Evolutionary conservation across 2,329 filamentous ascomycete genomes (phyloP).

Genomic region (Fusarium euwallaceae): DNA sequence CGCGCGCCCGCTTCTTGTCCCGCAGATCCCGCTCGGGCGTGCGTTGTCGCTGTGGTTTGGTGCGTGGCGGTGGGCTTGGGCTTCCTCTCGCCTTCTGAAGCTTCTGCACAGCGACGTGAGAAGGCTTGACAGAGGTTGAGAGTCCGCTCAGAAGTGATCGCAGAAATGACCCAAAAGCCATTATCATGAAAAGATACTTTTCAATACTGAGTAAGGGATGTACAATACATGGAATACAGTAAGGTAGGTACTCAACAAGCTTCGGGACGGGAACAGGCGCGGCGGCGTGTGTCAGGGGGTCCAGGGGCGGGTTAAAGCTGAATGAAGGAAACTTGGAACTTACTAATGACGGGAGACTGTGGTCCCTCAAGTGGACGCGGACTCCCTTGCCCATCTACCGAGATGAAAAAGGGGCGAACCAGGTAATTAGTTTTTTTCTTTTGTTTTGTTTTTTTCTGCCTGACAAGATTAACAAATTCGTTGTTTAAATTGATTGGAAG

Average conservation of each 20-base stretch:
- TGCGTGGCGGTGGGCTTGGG: slow-evolving; percentile 1
- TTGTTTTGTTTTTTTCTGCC: background rate
- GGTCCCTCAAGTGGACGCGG: background rate
- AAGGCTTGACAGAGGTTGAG: slow-evolving; percentile 5
- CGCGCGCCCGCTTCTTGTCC: slow-evolving; percentile 3
- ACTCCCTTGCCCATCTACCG: slow-evolving; percentile 3
- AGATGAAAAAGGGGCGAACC: slow-evolving; percentile 1
- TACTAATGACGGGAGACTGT: background rate
- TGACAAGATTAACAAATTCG: background rate
- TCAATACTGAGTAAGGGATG: background rate
- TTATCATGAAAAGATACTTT: slow-evolving; percentile 6
- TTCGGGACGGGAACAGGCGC: slow-evolving; percentile 1
- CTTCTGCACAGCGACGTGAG: slow-evolving; percentile 20
- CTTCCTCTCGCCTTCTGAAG: background rate
- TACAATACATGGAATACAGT: background rate
- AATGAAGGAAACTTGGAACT: background rate
- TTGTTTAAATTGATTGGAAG: slow-evolving; percentile 5
- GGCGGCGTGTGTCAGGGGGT: background rate
- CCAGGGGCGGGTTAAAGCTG: background rate
- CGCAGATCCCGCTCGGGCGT: slow-evolving; percentile 2
- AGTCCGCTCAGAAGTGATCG: slow-evolving; percentile 23
- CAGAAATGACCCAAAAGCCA: slow-evolving; percentile 30
- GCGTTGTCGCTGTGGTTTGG: background rate
- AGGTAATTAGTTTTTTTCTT: background rate
- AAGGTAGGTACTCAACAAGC: background rate